Percentiles rank a stretch among this genome's conserved stretches.
These are phyloP conservation scores for Uronychia binucleata DNA, from an alignment of 73 alveolate species.

Conservation along the genomic window DNA sequence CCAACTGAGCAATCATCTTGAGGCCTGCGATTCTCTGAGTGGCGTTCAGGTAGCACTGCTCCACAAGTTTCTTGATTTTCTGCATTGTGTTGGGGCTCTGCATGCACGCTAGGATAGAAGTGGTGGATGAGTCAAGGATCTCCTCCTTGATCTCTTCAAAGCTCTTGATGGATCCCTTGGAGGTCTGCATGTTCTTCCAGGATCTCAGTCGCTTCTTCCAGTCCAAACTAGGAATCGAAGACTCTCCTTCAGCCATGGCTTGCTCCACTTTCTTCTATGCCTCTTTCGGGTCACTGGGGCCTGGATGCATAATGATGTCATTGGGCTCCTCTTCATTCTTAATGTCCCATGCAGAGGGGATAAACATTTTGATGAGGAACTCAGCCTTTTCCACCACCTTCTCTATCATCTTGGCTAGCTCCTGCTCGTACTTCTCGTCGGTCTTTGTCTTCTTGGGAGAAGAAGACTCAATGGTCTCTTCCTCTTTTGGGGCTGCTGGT, in stretches of 20 bases:
- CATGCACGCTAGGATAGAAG: slow-evolving; percentile 61
- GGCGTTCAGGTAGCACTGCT: slow-evolving; percentile 48
- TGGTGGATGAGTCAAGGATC: slow-evolving; percentile 42
- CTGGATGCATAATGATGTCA: slow-evolving; percentile 23
- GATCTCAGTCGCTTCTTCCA: slow-evolving; percentile 43
- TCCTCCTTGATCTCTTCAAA: slow-evolving; percentile 51
- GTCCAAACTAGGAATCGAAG: not conserved
- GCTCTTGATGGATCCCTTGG: slow-evolving; percentile 45
- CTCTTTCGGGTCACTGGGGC: slow-evolving; percentile 2
- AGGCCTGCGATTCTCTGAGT: slow-evolving; percentile 59
- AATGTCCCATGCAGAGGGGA: slow-evolving; percentile 44
- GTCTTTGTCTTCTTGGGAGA: not conserved
- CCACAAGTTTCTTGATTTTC: slow-evolving; percentile 54
- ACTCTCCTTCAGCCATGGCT: slow-evolving; percentile 32
- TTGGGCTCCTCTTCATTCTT: slow-evolving; percentile 28
- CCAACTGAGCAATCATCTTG: slow-evolving; percentile 33
- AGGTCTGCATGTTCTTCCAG: slow-evolving; percentile 47
- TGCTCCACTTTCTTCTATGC: not conserved
- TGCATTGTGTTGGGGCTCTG: slow-evolving; percentile 52
- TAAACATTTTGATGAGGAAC: slow-evolving; percentile 44
- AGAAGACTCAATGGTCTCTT: slow-evolving; percentile 10
- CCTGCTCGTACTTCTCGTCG: slow-evolving; percentile 45
- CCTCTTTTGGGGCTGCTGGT: slow-evolving; percentile 43
- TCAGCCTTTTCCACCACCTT: slow-evolving; percentile 62
- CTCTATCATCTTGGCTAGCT: slow-evolving; percentile 44